Base-by-base conservation (phyloP, 2,329 filamentous ascomycete genomes). In the Thielaviopsis punctulata region DNA sequence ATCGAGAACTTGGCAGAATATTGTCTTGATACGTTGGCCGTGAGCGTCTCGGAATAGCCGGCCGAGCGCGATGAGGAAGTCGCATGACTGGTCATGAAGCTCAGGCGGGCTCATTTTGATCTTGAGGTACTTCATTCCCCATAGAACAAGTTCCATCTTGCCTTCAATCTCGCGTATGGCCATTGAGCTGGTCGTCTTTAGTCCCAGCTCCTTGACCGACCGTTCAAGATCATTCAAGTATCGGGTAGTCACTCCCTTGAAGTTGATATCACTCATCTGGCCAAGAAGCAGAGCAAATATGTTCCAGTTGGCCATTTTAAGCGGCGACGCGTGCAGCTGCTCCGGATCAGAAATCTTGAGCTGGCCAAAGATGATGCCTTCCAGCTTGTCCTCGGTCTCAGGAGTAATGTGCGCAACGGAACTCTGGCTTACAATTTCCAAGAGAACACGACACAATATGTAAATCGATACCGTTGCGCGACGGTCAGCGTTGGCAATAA, bases 341-440 rank as follows among this genome's bases (percentile, higher is more conserved):
- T 95, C 87, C 0, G 85, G 80, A 56, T 96, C 89, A 7, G 88
- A 84, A 45, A 83, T 84, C 62, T 89, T 93, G 9, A 98, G 73
- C 64, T 96, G 92, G n/a, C 83, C 83, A 64, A 96, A 98, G 52
- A 98, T 95, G 55, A 98, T 94, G 57, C 82, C 86, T 63, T 96
- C 90, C 4, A 98, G 73, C 59, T 93, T 90, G 56, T 92, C 86
- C 55, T 93, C 89, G 79, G 95, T 94, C 59, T 95, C 90, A 1
- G 80, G 73, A 5, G 86, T 94, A 58, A 98, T 86, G 19, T 80
- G 84, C 30, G 80, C 75, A 45, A 96, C 69, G 24, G 76, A 89
- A 60, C 87, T 95, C 65, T 96, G 88, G 39, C 83, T 82, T 63
- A 96, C 92, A 48, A 98, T 89, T 64, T 96, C 88, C 52, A 95